Evolutionary conservation across 2,329 filamentous ascomycete genomes (phyloP).

Genomic region (Monilinia vaccinii-corymbosi): DNA sequence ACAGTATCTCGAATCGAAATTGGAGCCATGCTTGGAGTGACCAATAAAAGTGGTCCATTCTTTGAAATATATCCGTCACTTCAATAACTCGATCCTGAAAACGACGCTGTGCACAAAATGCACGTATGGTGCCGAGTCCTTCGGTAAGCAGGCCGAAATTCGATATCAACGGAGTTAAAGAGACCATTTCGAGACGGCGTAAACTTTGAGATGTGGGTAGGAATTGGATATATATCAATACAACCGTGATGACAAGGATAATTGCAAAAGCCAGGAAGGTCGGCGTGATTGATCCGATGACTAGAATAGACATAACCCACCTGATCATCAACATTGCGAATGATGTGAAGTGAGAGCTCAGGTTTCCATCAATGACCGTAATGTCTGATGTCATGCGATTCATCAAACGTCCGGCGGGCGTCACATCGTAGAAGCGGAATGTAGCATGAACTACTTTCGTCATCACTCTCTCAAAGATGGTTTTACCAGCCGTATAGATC

Average conservation of each 20-base stretch:
- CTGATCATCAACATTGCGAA: slow-evolving; percentile 63
- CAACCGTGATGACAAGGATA: slow-evolving; percentile 56
- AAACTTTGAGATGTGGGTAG: slow-evolving; percentile 77
- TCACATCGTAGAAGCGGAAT: slow-evolving; percentile 86
- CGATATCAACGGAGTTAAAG: slow-evolving; percentile 77
- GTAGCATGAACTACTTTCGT: slow-evolving; percentile 66
- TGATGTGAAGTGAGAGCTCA: slow-evolving; percentile 62
- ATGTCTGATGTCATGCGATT: slow-evolving; percentile 88
- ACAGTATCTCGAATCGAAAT: slow-evolving; percentile 66
- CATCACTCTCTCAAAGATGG: slow-evolving; percentile 66
- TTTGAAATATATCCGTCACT: slow-evolving; percentile 82
- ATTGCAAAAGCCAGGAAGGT: slow-evolving; percentile 66
- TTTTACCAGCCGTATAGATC: slow-evolving; percentile 67
- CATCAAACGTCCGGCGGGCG: slow-evolving; percentile 82
- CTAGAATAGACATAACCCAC: slow-evolving; percentile 62
- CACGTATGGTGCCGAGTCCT: slow-evolving; percentile 77
- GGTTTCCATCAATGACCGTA: slow-evolving; percentile 79
- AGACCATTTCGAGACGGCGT: slow-evolving; percentile 80
- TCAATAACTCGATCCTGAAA: slow-evolving; percentile 74
- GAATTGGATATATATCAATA: slow-evolving; percentile 67
- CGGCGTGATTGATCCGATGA: slow-evolving; percentile 74
- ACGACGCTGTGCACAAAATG: slow-evolving; percentile 67
- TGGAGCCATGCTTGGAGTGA: slow-evolving; percentile 77
- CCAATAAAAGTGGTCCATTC: slow-evolving; percentile 96
- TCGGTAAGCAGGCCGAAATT: slow-evolving; percentile 86